Conservation (phyloP, 164 flowering plant species). For the Umbellularia californica region DNA sequence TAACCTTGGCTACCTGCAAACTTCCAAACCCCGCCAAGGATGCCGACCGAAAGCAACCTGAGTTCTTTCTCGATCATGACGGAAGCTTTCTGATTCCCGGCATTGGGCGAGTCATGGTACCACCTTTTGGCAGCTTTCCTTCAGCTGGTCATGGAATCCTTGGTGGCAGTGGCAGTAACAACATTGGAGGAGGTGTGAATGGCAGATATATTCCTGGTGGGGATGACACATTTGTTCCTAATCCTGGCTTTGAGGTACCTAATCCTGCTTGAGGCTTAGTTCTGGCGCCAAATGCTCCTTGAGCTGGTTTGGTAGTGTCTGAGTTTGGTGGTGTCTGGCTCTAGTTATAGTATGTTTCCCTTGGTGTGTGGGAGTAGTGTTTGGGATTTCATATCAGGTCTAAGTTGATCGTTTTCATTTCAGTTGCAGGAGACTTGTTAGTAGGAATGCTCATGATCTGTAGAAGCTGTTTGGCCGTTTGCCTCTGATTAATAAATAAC, state of each 20-base stretch:
- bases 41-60: not conserved
- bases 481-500: not conserved
- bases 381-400: not conserved
- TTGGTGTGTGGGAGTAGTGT: not conserved
- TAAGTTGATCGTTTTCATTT: not conserved
- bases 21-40: slow-evolving; percentile 7
- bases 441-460: not conserved
- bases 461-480: not conserved
- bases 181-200: not conserved
- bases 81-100: slow-evolving; percentile 13
- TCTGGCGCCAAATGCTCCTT: not conserved
- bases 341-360: not conserved
- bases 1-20: slow-evolving; percentile 20
- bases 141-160: not conserved
- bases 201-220: slow-evolving; percentile 3
- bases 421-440: not conserved
- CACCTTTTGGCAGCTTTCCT: slow-evolving; percentile 3
- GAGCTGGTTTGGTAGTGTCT: not conserved
- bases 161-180: not conserved
- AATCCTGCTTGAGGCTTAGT: not conserved
- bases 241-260: not conserved
- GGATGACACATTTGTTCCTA: slow-evolving; percentile 5
- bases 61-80: not conserved
- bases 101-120: slow-evolving; percentile 5
- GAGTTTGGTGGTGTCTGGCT: not conserved